Conservation (phyloP, 345 rosid species). For the Abelmoschus esculentus region DNA sequence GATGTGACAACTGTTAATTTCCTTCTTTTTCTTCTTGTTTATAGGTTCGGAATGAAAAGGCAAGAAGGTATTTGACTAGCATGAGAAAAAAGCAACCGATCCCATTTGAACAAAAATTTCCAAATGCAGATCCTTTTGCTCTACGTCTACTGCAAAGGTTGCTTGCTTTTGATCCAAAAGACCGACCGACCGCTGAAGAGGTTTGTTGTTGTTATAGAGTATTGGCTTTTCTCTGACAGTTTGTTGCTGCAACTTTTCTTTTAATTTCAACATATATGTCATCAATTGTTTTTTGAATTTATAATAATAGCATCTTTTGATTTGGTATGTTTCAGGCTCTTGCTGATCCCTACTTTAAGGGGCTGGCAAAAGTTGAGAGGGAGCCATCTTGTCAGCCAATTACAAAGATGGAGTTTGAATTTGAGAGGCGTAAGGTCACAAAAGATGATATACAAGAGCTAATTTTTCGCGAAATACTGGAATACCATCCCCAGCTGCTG, state of each 20-base stretch:
- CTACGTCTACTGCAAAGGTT: constrained; percentile 62
- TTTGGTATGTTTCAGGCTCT: constrained; percentile 50
- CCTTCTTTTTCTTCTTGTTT: not conserved
- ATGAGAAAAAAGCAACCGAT: constrained; percentile 88
- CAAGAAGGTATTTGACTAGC: constrained; percentile 83
- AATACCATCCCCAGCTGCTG: constrained; percentile 91
- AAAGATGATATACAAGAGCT: constrained; percentile 88
- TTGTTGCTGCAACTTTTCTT: not conserved
- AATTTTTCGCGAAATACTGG: constrained; percentile 81
- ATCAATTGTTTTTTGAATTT: not conserved
- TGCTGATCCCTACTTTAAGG: constrained; percentile 88
- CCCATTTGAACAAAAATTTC: constrained; percentile 65
- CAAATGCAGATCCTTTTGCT: constrained; percentile 80
- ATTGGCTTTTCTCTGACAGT: not conserved
- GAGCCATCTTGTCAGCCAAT: constrained; percentile 95
- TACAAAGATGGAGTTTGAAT: constrained; percentile 94
- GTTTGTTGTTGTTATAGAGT: constrained; percentile 23
- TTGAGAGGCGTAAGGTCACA: constrained; percentile 88
- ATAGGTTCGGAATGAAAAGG: constrained; percentile 92
- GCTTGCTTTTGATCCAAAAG: constrained; percentile 93
- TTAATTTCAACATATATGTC: not conserved
- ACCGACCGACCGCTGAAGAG: constrained; percentile 90
- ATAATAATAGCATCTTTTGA: not conserved
- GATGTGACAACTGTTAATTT: not conserved
- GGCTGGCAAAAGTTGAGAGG: constrained; percentile 78